A percentile compares a stretch with the other conserved stretches of the same genome.
phyloP scores from a whole-genome alignment of 371 early-diverging fungal genomes.

The Mucor sp. region DNA sequence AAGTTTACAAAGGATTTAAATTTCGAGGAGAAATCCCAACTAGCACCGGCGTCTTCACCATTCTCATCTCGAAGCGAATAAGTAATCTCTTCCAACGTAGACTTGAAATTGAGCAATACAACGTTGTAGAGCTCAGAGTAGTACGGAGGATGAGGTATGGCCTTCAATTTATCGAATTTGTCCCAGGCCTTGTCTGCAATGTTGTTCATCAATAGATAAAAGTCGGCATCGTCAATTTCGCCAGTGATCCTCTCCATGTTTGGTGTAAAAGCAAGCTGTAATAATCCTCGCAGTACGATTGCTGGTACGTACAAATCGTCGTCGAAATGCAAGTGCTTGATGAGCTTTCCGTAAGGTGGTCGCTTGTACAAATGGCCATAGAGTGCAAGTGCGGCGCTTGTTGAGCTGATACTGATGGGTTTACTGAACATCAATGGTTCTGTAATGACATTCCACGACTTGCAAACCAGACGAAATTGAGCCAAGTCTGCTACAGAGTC shows the following conservation, averaged over 20 bases:
- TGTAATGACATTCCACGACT: not conserved
- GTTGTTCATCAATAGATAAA: not conserved
- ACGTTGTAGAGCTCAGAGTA: not conserved
- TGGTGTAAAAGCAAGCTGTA: not conserved
- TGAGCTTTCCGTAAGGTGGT: not conserved
- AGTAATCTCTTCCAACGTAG: not conserved
- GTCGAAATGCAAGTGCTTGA: not conserved
- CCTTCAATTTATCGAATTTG: not conserved
- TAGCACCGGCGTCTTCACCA: not conserved
- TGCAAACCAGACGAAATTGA: not conserved
- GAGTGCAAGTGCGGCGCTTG: not conserved
- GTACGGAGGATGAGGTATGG: not conserved
- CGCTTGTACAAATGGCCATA: not conserved
- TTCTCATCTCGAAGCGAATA: not conserved
- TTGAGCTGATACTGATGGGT: not conserved
- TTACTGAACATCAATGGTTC: not conserved
- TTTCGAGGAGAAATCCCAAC: not conserved
- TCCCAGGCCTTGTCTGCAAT: not conserved
- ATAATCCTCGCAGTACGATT: not conserved
- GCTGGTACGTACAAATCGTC: not conserved
- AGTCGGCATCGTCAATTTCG: not conserved
- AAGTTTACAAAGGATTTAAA: not conserved
- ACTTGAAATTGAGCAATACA: not conserved
- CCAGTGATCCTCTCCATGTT: not conserved
- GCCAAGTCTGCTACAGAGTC: not conserved